These are phyloP conservation scores for Zygoascus ofunaensis DNA, from an alignment of 805 yeast species.

Conservation along the genomic window DNA sequence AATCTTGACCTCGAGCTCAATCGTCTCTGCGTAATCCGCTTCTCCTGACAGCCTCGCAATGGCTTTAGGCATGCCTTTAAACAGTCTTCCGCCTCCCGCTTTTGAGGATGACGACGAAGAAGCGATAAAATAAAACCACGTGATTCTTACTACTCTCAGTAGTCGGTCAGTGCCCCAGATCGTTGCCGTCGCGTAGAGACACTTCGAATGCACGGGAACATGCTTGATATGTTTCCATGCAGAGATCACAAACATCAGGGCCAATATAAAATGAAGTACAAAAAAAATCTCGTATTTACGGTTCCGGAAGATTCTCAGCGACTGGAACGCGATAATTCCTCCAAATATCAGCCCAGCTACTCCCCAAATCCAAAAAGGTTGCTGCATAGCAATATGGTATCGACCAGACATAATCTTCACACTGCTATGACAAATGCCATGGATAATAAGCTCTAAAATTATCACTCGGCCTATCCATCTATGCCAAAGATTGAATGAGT, in stretches of 20 bases:
- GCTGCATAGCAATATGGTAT: constrained; percentile 1
- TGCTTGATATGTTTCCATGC: constrained; percentile 48
- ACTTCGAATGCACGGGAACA: constrained; percentile 35
- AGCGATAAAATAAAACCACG: constrained; percentile 33
- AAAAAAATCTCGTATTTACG: constrained; percentile 51
- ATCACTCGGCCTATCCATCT: constrained; percentile 50
- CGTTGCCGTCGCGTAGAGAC: constrained; percentile 45
- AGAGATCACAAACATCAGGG: constrained; percentile 42
- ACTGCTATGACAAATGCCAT: constrained; percentile 45
- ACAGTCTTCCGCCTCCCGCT: background rate
- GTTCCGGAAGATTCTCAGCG: constrained; percentile 43
- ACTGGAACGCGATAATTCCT: constrained; percentile 39
- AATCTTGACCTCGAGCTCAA: constrained; percentile 8
- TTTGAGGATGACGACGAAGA: too few species aligned
- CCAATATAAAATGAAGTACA: constrained; percentile 46
- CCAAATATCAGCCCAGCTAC: constrained; percentile 34
- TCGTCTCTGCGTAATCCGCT: background rate
- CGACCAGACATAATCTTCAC: constrained; percentile 26
- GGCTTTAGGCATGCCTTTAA: constrained; percentile 23
- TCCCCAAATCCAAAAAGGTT: constrained; percentile 30
- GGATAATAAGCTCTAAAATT: constrained; percentile 42
- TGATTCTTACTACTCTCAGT: constrained; percentile 44
- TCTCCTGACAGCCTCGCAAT: constrained; percentile 1
- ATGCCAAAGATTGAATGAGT: constrained; percentile 56
- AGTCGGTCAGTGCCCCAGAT: constrained; percentile 66